Percentiles rank a stretch among this genome's conserved stretches.
Evolutionary conservation across 2,329 filamentous ascomycete genomes (phyloP).

Genomic region (Aureobasidium sp.): DNA sequence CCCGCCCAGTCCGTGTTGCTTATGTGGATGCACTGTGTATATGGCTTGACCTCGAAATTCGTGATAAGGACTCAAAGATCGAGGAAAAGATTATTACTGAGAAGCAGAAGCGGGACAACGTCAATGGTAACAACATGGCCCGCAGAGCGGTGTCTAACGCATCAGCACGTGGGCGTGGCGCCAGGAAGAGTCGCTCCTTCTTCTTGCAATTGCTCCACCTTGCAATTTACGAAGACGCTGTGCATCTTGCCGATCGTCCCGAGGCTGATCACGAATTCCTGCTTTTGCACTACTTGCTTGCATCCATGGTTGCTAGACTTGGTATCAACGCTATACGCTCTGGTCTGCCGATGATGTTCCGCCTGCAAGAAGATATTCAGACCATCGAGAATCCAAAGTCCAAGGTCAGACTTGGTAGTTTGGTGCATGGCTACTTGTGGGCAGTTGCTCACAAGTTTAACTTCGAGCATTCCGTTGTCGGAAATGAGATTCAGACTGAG

Average conservation of each 20-base stretch:
- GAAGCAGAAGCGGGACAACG: slow-evolving; percentile 33
- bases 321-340: slow-evolving; percentile 74
- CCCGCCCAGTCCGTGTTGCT: slow-evolving; percentile 69
- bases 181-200: slow-evolving; percentile 50
- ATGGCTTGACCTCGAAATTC: slow-evolving; percentile 53
- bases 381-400: slow-evolving; percentile 56
- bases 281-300: slow-evolving; percentile 67
- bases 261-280: slow-evolving; percentile 64
- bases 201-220: slow-evolving; percentile 80
- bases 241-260: slow-evolving; percentile 55
- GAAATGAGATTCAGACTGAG: slow-evolving; percentile 65
- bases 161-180: slow-evolving; percentile 51
- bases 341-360: slow-evolving; percentile 81
- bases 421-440: slow-evolving; percentile 88
- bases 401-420: slow-evolving; percentile 71
- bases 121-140: slow-evolving; percentile 31
- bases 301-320: slow-evolving; percentile 64
- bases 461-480: slow-evolving; percentile 61
- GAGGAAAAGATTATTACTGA: slow-evolving; percentile 20
- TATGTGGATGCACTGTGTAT: slow-evolving; percentile 77
- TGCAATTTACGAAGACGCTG: slow-evolving; percentile 78
- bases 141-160: slow-evolving; percentile 62
- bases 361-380: slow-evolving; percentile 76
- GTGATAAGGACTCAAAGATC: slow-evolving; percentile 21
- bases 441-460: slow-evolving; percentile 67